Base-by-base conservation (phyloP, 768 basidiomycete species). In the Galerina marginata region DNA sequence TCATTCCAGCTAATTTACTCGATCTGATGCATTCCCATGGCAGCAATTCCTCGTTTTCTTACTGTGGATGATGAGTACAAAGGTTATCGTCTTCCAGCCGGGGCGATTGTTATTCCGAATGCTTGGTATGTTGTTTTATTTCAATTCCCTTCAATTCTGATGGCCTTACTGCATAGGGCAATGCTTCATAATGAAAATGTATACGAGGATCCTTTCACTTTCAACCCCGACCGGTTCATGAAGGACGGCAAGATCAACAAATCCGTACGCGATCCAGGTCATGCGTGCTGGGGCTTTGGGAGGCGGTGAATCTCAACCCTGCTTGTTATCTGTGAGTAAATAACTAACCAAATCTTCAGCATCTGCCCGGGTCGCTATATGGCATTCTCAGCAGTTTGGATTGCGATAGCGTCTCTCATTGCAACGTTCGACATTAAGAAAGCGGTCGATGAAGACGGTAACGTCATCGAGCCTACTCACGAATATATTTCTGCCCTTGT, bases 201-300 rank as follows among this genome's bases (percentile, higher is more conserved):
- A 26, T 82, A 76, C 60, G 75, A 76, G 0, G 76, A 81, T 43
- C 78, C 80, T 2, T 69, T 74, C 42, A 58, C 45, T 5, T 81
- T 82, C 65, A 75, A 73, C 33, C 80, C 80, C 7, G 77, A 80
- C 14, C 73, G 79, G 10, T 80, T 75, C 62, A 67, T 75, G 42
- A 63, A 66, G 39, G 62, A 76, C 56, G 61, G 72, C 0, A 69
- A 71, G 29, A 29, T 69, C 12, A 64, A 75, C 56, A 65, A 63
- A 2, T 64, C 59, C 1, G 65, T 72, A 3, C 62, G 67, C 6
- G 70, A 72, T 58, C 72, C 73, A 0, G 67, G 56, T 1, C 66
- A 69, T 20, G 65, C 65, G 2, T 71, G 68, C n/a, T 79, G 71
- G 63, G 76, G 76, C 0, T 77, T 75, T 56, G 75, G 75, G 25